phyloP scores from a whole-genome alignment of 495 filamentous ascomycete species.

The Neurospora sp. region DNA sequence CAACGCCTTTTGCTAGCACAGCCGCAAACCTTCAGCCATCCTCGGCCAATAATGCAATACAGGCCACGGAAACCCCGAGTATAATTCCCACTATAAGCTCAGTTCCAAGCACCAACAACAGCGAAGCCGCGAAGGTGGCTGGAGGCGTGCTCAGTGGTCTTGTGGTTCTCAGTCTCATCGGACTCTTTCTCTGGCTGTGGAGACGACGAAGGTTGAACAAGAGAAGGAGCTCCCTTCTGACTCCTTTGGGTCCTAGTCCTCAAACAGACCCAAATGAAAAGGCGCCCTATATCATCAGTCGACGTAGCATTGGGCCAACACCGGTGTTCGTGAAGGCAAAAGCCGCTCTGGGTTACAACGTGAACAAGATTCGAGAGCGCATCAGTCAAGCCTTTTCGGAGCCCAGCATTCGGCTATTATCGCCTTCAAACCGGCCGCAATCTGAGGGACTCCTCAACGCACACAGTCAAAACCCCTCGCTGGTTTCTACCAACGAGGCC shows the following conservation, averaged over 20 bases:
- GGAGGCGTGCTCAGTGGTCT: conserved; percentile 42
- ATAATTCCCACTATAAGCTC: conserved; percentile 11
- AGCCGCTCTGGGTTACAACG: conserved; percentile 27
- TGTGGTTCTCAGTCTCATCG: conserved; percentile 33
- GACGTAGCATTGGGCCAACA: conserved; percentile 33
- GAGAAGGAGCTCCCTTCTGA: conserved; percentile 34
- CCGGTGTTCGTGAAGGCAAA: conserved; percentile 27
- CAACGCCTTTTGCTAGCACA: conserved; percentile 14
- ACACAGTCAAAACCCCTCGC: conserved; percentile 32
- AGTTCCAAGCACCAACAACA: conserved; percentile 8
- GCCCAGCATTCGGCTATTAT: conserved; percentile 38
- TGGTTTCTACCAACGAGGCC: conserved; percentile 2
- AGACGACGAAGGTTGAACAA: conserved; percentile 28
- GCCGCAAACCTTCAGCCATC: conserved; percentile 9
- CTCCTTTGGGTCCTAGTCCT: conserved; percentile 29
- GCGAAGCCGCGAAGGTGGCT: conserved; percentile 26
- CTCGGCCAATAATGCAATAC: conserved; percentile 7
- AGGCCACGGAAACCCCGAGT: conserved; percentile 8
- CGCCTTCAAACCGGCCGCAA: conserved; percentile 17
- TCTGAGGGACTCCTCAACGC: conserved; percentile 29
- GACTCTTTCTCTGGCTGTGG: conserved; percentile 39
- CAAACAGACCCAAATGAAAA: conserved; percentile 20
- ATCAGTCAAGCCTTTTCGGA: conserved; percentile 32
- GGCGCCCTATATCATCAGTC: conserved; percentile 30
- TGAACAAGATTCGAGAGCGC: conserved; percentile 25